Base-by-base conservation (phyloP, 208 protist species). In the Porcisia deanei region DNA sequence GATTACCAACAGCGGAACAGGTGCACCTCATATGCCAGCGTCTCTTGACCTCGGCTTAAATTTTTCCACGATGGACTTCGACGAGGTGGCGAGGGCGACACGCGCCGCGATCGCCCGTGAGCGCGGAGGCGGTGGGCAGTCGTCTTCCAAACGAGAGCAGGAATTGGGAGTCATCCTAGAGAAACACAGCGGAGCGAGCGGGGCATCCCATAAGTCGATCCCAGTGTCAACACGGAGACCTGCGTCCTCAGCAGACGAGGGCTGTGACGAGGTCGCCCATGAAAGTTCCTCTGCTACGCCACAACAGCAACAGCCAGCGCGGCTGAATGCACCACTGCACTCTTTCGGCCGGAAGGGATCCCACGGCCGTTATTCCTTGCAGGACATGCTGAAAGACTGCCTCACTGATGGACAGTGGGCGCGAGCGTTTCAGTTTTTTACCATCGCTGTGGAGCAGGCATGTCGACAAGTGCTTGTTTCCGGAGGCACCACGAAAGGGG, bases 31-130 rank as follows among this genome's bases (percentile, higher is more conserved):
- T 41, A 20, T 63, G 5, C 45, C 76, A 1, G 43, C 57, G 1
- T 54, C 77, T 30, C 64, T 87, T 10, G 80, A 84, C 43, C 81
- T 93, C 22, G 71, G 73, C 9, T 83, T 95, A 3, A 83, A 89
- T 68, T 81, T 95, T n/a, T 77, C 82, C 47, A 76, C 84, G 34
- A 88, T 87, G 79, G 85, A 95, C 67, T 93, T 95, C 78, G 70
- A 67, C 4, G 77, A 76, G 10, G 68, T 90, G 7, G 85, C 77
- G 8, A 75, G 71, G 47, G 83, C 84, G 1, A 92, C 84, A 18
- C 66, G 83, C 10, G 71, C 79, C 39, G 82, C 85, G 6, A 85
- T 91, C 25, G 70, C 76, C 14, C 75, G 71, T 12, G 82, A 85
- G 63, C 71, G 73, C 9, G 52, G 30, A 30, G 30, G 55, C 55